Evolutionary conservation across 1,284 basidiomycete species (phyloP), one percentile per base, ranked within the genome.

Genomic region (Dichomitus squalens): DNA sequence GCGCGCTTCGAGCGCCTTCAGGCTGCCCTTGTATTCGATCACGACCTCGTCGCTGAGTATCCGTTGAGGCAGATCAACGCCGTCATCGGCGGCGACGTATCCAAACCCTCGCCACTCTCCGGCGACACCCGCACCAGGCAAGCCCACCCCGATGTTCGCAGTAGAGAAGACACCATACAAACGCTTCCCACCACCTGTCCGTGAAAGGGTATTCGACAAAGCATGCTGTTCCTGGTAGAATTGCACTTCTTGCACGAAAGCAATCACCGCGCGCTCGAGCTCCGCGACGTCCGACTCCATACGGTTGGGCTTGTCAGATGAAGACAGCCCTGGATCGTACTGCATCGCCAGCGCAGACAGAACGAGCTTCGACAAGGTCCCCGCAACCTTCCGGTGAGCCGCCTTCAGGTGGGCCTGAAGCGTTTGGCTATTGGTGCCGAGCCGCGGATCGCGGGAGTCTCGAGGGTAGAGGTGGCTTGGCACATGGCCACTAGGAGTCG

Each of bases 61-160:
- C 48, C 75, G 79, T 61, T 77, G 75, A 4, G 86, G 84, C 34
- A 77, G 71, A 27, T 79, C 76, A 18, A 74, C 73, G 8, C 76
- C 76, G 29, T 83, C 80, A 41, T 80, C 78, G 27, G 81, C 68
- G 21, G 82, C 76, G 34, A 89, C 80, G 78, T 86, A 92, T 27
- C 90, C 90, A 62, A 90, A 88, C n/a, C 90, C 91, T 65, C 83
- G 89, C 90, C 90, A 92, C 25, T 75, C 74, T 6, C 79, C 89
- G 27, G 78, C 88, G 52, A 78, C 75, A 7, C 90, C 90, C 11
- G 85, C 86, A 18, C 90, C 90, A 49, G 88, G 80, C 27, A 91
- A 75, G n/a, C 89, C 88, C 16, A 84, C 71, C 1, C 90, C 91
- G 52, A 93, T 72, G 62, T 88, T 83, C 4, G 76, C 73, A 0